Evolutionary conservation across 441 rosid species (phyloP), one percentile per base, ranked within the genome.

Genomic region (Erysimum cheiri): DNA sequence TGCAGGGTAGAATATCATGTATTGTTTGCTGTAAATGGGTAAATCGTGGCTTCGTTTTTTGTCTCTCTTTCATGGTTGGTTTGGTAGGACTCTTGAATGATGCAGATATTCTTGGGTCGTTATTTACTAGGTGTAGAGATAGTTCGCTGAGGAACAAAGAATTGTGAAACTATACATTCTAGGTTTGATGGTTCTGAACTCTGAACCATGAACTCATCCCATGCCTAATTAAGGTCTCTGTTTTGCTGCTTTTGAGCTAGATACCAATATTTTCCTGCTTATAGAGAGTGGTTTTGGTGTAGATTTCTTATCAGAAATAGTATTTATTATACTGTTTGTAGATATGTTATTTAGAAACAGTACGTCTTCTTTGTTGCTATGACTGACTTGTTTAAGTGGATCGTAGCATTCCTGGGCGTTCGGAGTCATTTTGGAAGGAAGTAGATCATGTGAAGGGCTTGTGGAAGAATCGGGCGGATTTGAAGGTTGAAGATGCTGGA

Each of bases 401-500:
- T 64, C 31, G 66, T 84, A 91, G 96, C 74, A 80, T 91, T 77
- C 97, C 96, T 35, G 81, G 76, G 28, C 90, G 97, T 0, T 1
- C 58, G 17, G 91, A 89, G 73, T 64, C 89, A 14, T 84, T 89
- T 46, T 81, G 89, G 92, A 89, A 89, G 78, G 96, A 91, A 79
- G 71, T 87, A 11, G 87, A 87, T 53, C 81, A 72, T 39, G 69
- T 84, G 61, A 84, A 85, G 80, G 71, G 78, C 26, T 29, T 87
- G 57, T 85, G 90, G 93, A 91, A 82, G 85, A 85, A 82, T 74
- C 74, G 85, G 63, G 72, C 81, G 40, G 96, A 89, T 46, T 54
- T 89, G 81, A 86, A 81, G 67, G 83, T 87, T 43, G 96, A 89
- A 77, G 84, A 91, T 55, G 92, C 82, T 7, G 96, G 92, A 46